Evolutionary conservation across 2,329 filamentous ascomycete species (phyloP).

Genomic region (Microsporum audouinii): DNA sequence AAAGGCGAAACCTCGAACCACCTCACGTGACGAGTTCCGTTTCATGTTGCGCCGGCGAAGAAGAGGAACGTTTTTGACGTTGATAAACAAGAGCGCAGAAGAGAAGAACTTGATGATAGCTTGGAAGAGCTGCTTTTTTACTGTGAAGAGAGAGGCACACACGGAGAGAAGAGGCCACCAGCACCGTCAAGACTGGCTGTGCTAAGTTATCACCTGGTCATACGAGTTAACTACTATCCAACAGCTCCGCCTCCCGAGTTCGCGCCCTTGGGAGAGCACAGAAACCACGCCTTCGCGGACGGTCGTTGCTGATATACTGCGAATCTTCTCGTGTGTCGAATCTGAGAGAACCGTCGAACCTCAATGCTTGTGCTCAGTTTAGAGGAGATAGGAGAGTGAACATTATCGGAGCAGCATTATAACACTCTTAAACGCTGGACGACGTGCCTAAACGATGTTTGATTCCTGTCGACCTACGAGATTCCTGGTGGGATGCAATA

Average conservation of each 20-base stretch:
- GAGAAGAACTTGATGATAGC: background rate
- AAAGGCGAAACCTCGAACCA: background rate
- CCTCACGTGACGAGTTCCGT: background rate
- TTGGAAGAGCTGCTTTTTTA: background rate
- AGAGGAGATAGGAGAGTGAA: background rate
- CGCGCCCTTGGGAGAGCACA: background rate
- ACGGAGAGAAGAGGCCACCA: background rate
- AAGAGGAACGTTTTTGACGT: background rate
- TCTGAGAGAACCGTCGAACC: background rate
- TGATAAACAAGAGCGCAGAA: background rate
- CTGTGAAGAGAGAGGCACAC: background rate
- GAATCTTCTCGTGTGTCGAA: too few species aligned
- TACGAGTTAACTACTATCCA: background rate
- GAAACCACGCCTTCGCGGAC: background rate
- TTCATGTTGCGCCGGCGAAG: constrained; percentile 1
- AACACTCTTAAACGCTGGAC: background rate
- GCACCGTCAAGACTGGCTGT: background rate
- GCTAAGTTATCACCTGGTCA: background rate
- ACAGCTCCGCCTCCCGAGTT: background rate
- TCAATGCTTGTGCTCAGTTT: background rate
- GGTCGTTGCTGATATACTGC: background rate
- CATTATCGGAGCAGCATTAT: background rate
- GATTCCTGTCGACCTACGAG: constrained; percentile 7
- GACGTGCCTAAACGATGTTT: background rate
- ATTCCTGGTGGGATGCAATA: constrained; percentile 6